Base-by-base conservation (phyloP, 2,329 filamentous ascomycete genomes). In the Botrytis byssoidea region DNA sequence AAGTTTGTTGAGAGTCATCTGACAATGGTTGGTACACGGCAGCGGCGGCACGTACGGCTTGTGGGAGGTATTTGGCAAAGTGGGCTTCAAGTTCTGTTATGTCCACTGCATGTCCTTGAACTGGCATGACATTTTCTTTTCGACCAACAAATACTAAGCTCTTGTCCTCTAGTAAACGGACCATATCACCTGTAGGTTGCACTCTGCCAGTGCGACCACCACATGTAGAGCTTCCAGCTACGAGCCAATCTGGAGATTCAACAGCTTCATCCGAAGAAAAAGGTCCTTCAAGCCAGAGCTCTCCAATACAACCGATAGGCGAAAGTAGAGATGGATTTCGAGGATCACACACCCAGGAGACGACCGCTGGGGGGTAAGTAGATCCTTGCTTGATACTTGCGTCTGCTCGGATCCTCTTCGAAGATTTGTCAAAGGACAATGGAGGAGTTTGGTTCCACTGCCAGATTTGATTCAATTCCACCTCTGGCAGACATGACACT, bases 61-160 rank as follows among this genome's bases (percentile, higher is more conserved):
- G 22, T 14, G 83, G 81, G 1, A 85, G 80, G 32, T 83, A 77
- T 48, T 74, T 81, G 16, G 74, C 40, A n/a, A 84, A 78, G 74
- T 84, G 82, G 8, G 74, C 74, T 73, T 85, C 83, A 9, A 85
- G 78, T 10, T 84, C 83, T 22, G 81, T 78, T 32, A 83, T 79
- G 71, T 84, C 81, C 20, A 84, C 80, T 6, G 81, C 80, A 74
- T 85, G 82, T 9, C 83, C 83, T 55, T 84, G 80, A 16, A 80
- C 76, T 0, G 80, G 78, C 4, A 79, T 37, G 22, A 73, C 61
- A 61, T 79, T 77, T 37, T 92, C 91, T 76, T 90, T 90, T 70
- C 91, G 85, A 18, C 90, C 89, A 57, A 90, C 83, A 75, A 88
- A 90, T 20, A 86, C 81, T 57, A 91, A 85, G 8, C 84, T 84